Base-by-base conservation (phyloP, 306 rosid species). In the Vigna unguiculata region DNA sequence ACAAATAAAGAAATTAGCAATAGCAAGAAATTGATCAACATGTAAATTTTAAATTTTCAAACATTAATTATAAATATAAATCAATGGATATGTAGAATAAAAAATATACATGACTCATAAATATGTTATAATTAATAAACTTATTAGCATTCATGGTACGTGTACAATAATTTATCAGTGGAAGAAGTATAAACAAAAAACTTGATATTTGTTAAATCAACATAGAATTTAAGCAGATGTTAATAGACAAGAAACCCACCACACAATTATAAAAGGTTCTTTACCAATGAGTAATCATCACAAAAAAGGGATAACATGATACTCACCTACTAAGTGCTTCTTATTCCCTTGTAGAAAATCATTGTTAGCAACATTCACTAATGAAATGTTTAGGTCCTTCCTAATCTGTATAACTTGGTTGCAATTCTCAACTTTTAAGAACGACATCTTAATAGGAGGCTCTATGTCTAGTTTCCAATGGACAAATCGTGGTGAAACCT, bases 381-480 rank as follows among this genome's bases (percentile, higher is more conserved):
- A 91, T 48, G 99, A 96, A 82, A 96, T 87, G 71, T 88, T 96
- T 71, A 96, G 80, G 45, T 89, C 83, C 87, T 88, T 92, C 76
- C 99, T 98, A 68, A 96, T 85, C 84, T 82, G 65, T 79, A 96
- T 81, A 79, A 96, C 96, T 89, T 96, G 99, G 83, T 96, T 96
- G 88, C 97, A 91, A 75, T 96, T 96, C 96, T 96, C 99, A 52
- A 96, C 96, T 85, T 96, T 96, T 78, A 97, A 90, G 75, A 96
- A 96, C 24, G 99, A 98, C 98, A 96, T 92, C 93, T 91, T 86
- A 82, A 96, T 91, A 54, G 99, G 99, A 81, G 99, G 99, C 87
- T 96, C 92, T 67, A 98, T 74, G 9, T 98, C 98, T 86, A 79
- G 89, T 84, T 96, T 96, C 99, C 99, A 96, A 83, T 88, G 87